Conservation (phyloP, 2,329 filamentous ascomycete genomes). For the Talaromyces sp. region DNA sequence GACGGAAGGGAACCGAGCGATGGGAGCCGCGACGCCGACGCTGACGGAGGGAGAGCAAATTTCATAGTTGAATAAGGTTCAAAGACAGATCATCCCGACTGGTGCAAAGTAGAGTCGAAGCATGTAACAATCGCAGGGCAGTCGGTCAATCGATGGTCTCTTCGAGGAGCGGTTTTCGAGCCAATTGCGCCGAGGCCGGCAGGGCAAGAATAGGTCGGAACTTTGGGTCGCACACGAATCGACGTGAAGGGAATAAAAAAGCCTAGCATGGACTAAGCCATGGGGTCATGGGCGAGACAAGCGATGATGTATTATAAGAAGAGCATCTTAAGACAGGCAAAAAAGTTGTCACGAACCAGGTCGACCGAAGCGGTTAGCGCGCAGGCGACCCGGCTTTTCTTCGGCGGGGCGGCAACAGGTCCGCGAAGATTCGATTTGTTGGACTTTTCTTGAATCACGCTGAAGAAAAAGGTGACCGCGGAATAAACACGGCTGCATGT, state of each 20-base stretch:
- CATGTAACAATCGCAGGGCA: not conserved
- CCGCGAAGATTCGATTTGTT: too few species aligned
- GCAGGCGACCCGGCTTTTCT: not conserved
- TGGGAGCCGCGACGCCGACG: not conserved
- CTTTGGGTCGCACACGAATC: not conserved
- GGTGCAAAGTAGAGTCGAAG: not conserved
- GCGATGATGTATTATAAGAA: not conserved
- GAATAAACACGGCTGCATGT: not conserved
- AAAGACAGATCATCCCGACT: not conserved
- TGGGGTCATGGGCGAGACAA: not conserved
- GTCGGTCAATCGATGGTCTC: not conserved
- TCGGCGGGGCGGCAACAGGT: not conserved
- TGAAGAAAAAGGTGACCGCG: too few species aligned
- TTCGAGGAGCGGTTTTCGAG: not conserved
- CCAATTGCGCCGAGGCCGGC: not conserved
- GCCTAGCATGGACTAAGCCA: not conserved
- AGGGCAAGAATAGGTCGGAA: not conserved
- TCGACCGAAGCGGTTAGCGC: not conserved
- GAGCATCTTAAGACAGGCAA: not conserved
- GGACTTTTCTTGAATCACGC: too few species aligned
- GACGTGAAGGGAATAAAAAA: not conserved
- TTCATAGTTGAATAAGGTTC: slow-evolving; percentile 4
- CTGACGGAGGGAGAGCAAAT: slow-evolving; percentile 3
- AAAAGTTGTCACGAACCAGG: not conserved
- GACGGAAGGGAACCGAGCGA: not conserved